Percentiles rank a stretch among this genome's conserved stretches.
These are phyloP conservation scores for Ligustrum vulgare DNA, from an alignment of 257 asterid species.

Conservation along the genomic window DNA sequence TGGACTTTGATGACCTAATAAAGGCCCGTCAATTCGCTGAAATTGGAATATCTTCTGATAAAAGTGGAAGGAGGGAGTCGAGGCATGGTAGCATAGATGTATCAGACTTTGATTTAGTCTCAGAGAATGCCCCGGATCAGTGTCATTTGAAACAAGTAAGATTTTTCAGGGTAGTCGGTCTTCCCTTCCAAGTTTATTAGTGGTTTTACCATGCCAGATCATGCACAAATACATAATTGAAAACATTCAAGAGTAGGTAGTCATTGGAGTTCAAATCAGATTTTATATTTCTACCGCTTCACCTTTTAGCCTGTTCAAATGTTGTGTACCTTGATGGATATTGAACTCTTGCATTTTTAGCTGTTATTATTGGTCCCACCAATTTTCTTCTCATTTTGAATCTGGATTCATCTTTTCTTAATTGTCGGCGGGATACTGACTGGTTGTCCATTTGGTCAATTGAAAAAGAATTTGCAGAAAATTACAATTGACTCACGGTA, in stretches of 20 bases:
- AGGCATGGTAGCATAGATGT: background rate
- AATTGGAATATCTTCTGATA: background rate
- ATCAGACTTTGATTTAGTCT: background rate
- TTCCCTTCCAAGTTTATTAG: background rate
- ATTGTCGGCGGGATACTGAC: background rate
- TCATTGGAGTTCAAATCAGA: background rate
- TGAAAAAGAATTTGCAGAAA: background rate
- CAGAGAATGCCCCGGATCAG: background rate
- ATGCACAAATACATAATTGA: background rate
- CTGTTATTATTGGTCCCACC: background rate
- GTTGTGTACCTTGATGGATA: background rate
- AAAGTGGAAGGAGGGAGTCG: background rate
- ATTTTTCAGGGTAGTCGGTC: background rate
- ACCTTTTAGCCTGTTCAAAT: background rate
- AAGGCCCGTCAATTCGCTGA: background rate
- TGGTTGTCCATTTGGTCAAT: background rate
- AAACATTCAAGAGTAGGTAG: background rate
- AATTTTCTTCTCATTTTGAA: background rate
- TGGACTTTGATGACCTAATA: background rate
- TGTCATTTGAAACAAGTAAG: background rate
- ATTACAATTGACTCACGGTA: background rate
- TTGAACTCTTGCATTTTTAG: background rate
- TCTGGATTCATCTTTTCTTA: background rate
- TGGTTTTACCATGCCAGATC: background rate
- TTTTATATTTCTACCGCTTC: background rate